Conservation (phyloP, 2,329 filamentous ascomycete species). For the Ophiostoma ips region DNA sequence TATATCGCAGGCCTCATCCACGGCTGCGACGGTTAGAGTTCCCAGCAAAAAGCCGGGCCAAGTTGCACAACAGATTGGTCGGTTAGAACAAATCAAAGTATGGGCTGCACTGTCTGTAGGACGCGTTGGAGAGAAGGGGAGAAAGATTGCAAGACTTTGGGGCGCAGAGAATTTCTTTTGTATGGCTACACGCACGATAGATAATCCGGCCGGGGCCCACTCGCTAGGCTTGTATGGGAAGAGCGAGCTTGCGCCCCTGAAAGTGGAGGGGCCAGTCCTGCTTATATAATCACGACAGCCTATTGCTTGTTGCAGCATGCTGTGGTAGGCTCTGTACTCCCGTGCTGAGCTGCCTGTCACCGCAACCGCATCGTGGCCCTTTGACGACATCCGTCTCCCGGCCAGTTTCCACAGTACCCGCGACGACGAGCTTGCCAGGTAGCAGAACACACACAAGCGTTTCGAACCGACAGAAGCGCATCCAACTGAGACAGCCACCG, state of each 20-base stretch:
- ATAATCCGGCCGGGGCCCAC: background rate
- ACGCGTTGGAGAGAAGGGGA: constrained; percentile 40
- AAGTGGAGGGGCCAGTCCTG: background rate
- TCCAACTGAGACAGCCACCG: too few relatives aligned
- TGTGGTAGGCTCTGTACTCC: too few relatives aligned
- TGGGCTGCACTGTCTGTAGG: constrained; percentile 80
- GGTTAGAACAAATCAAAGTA: constrained; percentile 16
- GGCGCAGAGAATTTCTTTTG: constrained; percentile 1
- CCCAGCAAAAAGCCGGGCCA: constrained; percentile 55
- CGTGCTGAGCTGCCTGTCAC: constrained; percentile 1
- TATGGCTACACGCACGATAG: background rate
- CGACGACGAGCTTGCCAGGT: too few relatives aligned
- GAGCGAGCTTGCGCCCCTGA: background rate
- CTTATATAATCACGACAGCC: constrained; percentile 1
- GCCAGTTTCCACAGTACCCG: too few relatives aligned
- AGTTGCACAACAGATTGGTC: constrained; percentile 29
- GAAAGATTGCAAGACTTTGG: constrained; percentile 2
- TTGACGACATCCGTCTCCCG: background rate
- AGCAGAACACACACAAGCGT: too few relatives aligned
- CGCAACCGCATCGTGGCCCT: constrained; percentile 1
- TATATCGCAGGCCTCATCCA: constrained; percentile 53
- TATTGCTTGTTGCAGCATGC: background rate
- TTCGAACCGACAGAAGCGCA: too few relatives aligned
- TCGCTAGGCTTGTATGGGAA: background rate
- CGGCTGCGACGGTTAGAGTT: constrained; percentile 34